Evolutionary conservation across 2,329 filamentous ascomycete species (phyloP), one percentile per base, ranked within the genome.

Genomic region (Pseudogymnoascus sp.): DNA sequence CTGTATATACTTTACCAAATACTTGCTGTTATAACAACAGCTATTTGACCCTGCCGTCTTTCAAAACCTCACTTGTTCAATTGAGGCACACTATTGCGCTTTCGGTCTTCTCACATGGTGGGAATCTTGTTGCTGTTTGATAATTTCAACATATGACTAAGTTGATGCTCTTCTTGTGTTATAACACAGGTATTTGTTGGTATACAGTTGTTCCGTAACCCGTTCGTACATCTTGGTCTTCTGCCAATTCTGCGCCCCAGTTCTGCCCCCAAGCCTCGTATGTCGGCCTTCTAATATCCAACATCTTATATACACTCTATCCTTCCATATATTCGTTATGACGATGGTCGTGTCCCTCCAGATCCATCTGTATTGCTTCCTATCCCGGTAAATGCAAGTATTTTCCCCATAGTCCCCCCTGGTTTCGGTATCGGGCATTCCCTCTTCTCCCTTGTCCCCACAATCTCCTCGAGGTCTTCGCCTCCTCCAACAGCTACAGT

Each of bases 401-500:
- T 79, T 72, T 89, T 84, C 11, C 90, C 90, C 53, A 96, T 77
- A 36, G 92, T 77, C 2, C 92, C 93, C 34, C 86, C 82, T 0
- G 95, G 93, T 76, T 97, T 97, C 4, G 95, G 95, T 11, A 99
- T 87, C 0, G 95, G 95, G 73, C 95, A 99, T 73, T 96, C 91
- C 70, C 91, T 83, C 68, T 62, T 75, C 69, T 66, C 75, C 77
- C 75, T 67, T 73, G 75, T 69, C 76, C 73, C 69, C 74, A 80
- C 68, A 72, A 75, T 68, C 77, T 73, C 67, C 75, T 80, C 68
- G 71, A 77, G 66, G 67, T 79, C 72, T 68, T 80, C 76, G 6
- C 49, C 49, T 34, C 72, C 71, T 59, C 73, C 71, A 62, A 71
- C 69, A 23, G 36, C 18, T 28, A 23, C 49, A 11, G 21, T 23